These are phyloP conservation scores for Schizosaccharomyces octosporus DNA, from an alignment of 805 yeast genomes.

Conservation along the genomic window DNA sequence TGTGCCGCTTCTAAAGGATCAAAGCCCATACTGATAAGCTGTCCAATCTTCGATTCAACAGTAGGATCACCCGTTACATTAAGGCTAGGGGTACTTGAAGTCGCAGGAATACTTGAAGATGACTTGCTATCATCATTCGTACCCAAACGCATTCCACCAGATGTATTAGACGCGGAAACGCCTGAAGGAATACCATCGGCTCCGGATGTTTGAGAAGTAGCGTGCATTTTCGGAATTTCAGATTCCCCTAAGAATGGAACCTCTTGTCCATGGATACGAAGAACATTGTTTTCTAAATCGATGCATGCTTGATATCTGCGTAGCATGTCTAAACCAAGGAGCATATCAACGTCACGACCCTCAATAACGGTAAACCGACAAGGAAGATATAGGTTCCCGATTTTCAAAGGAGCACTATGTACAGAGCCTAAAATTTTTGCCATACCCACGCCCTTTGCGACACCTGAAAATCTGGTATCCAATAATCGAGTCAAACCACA, in stretches of 20 bases:
- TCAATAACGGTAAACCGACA: constrained; percentile 35
- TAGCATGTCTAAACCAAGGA: constrained; percentile 76
- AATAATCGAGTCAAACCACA: constrained; percentile 20
- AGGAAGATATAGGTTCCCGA: constrained; percentile 40
- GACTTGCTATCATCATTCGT: background rate
- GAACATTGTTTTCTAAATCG: constrained; percentile 40
- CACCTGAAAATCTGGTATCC: constrained; percentile 57
- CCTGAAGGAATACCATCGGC: background rate
- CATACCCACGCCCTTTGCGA: constrained; percentile 77
- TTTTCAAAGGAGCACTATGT: constrained; percentile 66
- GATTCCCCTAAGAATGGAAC: constrained; percentile 48
- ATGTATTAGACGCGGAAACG: background rate
- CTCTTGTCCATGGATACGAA: constrained; percentile 48
- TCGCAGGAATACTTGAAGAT: constrained; percentile 3
- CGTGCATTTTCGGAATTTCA: constrained; percentile 30
- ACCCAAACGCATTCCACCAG: background rate
- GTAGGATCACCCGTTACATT: constrained; percentile 13
- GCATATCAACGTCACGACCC: constrained; percentile 26
- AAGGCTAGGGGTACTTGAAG: constrained; percentile 3
- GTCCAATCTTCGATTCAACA: constrained; percentile 14
- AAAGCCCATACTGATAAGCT: constrained; percentile 48
- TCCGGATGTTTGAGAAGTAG: constrained; percentile 4
- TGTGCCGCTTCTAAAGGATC: constrained; percentile 32
- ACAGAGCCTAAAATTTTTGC: constrained; percentile 58
- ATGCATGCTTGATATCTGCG: constrained; percentile 65